A percentile compares a stretch with the other conserved stretches of the same genome.
Evolutionary conservation across 805 yeast genomes (phyloP).

Genomic region (Blastobotrys muscicola): DNA sequence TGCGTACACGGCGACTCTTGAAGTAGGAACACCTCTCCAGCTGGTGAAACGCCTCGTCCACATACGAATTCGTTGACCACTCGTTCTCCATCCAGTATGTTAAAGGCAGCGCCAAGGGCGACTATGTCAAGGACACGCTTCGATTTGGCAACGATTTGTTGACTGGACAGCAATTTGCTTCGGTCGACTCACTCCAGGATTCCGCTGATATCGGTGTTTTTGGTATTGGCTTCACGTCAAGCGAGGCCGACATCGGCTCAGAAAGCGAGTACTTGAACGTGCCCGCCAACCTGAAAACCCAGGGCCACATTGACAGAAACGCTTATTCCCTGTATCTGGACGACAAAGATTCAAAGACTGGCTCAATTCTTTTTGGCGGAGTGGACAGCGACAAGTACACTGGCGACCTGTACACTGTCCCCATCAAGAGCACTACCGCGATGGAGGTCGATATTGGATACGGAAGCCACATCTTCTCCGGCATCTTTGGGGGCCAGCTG

Average conservation of each 20-base stretch:
- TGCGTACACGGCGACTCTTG: slow-evolving; percentile 9
- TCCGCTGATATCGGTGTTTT: too few relatives aligned
- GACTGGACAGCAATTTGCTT: too few relatives aligned
- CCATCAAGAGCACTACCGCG: slow-evolving; percentile 23
- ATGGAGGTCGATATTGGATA: slow-evolving; percentile 16
- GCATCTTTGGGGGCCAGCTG: neutral
- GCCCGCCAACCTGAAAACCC: too few relatives aligned
- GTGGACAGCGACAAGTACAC: slow-evolving; percentile 33
- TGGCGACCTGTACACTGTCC: slow-evolving; percentile 34
- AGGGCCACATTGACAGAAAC: slow-evolving; percentile 2
- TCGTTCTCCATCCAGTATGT: slow-evolving; percentile 13
- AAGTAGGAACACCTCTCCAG: slow-evolving; percentile 51
- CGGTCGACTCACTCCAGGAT: too few relatives aligned
- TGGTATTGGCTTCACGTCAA: too few relatives aligned
- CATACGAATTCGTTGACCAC: slow-evolving; percentile 9
- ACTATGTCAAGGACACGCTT: slow-evolving; percentile 46
- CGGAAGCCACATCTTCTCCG: too few relatives aligned
- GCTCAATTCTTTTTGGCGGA: slow-evolving; percentile 38
- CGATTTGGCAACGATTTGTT: too few relatives aligned
- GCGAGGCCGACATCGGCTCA: too few relatives aligned
- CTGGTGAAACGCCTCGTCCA: slow-evolving; percentile 26
- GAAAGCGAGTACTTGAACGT: too few relatives aligned
- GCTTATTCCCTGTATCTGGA: slow-evolving; percentile 47
- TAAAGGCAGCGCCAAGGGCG: slow-evolving; percentile 31
- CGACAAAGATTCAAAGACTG: slow-evolving; percentile 20